These are phyloP conservation scores for Rhizopus delemar DNA, from an alignment of 371 early-diverging fungal genomes.

Conservation along the genomic window DNA sequence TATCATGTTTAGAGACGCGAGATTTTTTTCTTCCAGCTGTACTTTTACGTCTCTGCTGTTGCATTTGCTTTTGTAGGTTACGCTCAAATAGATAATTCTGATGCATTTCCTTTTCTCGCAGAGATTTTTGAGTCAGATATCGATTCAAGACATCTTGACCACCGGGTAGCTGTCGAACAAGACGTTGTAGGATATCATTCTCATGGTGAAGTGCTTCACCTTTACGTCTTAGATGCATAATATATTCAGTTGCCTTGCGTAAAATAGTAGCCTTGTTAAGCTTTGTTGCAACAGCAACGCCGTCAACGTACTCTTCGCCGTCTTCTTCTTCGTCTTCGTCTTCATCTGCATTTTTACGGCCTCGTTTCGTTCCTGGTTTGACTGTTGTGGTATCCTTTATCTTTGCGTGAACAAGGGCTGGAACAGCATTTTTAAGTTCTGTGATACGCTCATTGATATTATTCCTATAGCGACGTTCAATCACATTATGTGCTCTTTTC, in stretches of 20 bases:
- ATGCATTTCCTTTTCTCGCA: constrained; percentile 40
- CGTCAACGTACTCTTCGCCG: constrained; percentile 60
- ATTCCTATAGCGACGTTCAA: constrained; percentile 92
- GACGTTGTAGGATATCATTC: constrained; percentile 52
- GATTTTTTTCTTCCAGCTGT: constrained; percentile 23
- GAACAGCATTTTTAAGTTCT: constrained; percentile 82
- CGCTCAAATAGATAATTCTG: constrained; percentile 26
- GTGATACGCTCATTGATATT: constrained; percentile 93
- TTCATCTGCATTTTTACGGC: constrained; percentile 35
- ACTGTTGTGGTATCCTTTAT: constrained; percentile 33
- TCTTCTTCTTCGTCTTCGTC: constrained; percentile 57
- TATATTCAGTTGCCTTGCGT: constrained; percentile 88
- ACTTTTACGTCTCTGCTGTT: constrained; percentile 30
- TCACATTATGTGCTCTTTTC: constrained; percentile 92
- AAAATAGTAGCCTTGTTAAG: constrained; percentile 91
- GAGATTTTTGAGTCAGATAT: constrained; percentile 34
- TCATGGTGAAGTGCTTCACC: constrained; percentile 53
- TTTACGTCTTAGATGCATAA: constrained; percentile 66
- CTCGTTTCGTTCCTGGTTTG: constrained; percentile 12
- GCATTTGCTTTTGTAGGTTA: constrained; percentile 26
- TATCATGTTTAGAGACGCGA: constrained; percentile 2
- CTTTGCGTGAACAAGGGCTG: constrained; percentile 73
- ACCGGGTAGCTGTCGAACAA: constrained; percentile 58
- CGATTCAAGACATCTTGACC: constrained; percentile 48
- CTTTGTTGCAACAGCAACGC: constrained; percentile 69